These are phyloP conservation scores for Neurospora pannonica DNA, from an alignment of 495 filamentous ascomycete species.

Conservation along the genomic window DNA sequence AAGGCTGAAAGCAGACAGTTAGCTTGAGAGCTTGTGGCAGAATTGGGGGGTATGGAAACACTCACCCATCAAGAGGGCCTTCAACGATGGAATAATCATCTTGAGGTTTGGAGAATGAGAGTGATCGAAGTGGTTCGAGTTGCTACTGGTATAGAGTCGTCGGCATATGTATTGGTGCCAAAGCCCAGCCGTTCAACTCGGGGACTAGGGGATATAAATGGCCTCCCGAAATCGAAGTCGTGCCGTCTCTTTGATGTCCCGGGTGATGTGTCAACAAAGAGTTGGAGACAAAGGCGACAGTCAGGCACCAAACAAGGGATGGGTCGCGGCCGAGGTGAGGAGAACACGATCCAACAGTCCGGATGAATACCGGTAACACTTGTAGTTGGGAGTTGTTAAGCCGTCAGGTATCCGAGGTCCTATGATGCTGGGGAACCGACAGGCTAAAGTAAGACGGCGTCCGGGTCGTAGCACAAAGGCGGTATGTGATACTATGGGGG, in stretches of 20 bases:
- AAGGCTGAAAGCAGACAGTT: constrained; percentile 7
- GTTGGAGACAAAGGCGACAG: neutral
- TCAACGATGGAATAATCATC: constrained; percentile 5
- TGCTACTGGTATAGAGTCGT: neutral
- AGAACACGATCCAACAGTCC: neutral
- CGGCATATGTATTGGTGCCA: neutral
- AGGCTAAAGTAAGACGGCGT: neutral
- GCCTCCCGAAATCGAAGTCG: neutral
- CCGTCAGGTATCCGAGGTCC: neutral
- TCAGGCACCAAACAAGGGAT: neutral
- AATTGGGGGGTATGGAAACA: neutral
- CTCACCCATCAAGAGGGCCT: constrained; percentile 5
- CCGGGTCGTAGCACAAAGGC: neutral
- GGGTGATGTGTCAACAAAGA: neutral
- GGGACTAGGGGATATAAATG: neutral
- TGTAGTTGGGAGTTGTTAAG: neutral
- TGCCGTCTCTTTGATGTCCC: neutral
- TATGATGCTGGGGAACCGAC: neutral
- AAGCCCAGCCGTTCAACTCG: neutral
- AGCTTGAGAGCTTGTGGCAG: neutral
- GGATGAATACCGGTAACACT: neutral
- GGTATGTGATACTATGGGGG: neutral
- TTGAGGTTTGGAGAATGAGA: neutral
- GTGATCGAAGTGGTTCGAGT: neutral
- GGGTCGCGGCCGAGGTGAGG: neutral